Conservation (phyloP, 768 basidiomycete genomes). For the Leccinum incarnatum region DNA sequence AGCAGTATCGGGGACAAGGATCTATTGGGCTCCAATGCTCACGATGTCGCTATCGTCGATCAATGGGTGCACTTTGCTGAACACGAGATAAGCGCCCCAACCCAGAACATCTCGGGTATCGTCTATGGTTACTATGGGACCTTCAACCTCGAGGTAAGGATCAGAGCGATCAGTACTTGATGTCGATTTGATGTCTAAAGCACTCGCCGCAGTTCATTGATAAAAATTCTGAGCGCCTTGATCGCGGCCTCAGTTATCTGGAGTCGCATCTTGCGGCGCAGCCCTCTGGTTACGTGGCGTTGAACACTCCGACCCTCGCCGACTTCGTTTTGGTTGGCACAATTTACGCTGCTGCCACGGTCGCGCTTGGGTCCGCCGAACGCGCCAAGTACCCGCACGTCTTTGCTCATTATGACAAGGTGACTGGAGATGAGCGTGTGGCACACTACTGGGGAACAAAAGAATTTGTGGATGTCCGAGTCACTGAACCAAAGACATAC, state of each 20-base stretch:
- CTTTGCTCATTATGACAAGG: constrained; percentile 21
- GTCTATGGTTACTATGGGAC: constrained; percentile 4
- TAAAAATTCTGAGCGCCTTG: neutral
- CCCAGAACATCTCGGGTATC: neutral
- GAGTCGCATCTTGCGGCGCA: constrained; percentile 12
- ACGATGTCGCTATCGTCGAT: constrained; percentile 11
- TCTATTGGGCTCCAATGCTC: constrained; percentile 10
- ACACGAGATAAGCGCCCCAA: constrained; percentile 6
- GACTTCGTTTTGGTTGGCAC: constrained; percentile 18
- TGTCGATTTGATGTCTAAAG: neutral
- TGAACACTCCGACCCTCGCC: constrained; percentile 16
- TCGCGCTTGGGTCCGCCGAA: constrained; percentile 12
- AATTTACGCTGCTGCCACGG: neutral
- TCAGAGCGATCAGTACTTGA: no score
- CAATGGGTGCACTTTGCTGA: constrained; percentile 17
- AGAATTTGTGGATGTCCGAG: constrained; percentile 5
- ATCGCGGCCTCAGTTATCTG: constrained; percentile 9
- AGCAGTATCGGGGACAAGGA: constrained; percentile 11
- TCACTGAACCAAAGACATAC: constrained; percentile 1
- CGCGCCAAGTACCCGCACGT: constrained; percentile 13
- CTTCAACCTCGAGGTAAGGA: constrained; percentile 9
- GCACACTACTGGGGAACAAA: constrained; percentile 12
- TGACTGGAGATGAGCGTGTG: constrained; percentile 13
- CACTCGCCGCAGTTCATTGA: neutral
- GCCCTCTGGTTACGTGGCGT: constrained; percentile 12